Evolutionary conservation across 2,329 filamentous ascomycete genomes (phyloP).

Genomic region (Exophiala sp.): DNA sequence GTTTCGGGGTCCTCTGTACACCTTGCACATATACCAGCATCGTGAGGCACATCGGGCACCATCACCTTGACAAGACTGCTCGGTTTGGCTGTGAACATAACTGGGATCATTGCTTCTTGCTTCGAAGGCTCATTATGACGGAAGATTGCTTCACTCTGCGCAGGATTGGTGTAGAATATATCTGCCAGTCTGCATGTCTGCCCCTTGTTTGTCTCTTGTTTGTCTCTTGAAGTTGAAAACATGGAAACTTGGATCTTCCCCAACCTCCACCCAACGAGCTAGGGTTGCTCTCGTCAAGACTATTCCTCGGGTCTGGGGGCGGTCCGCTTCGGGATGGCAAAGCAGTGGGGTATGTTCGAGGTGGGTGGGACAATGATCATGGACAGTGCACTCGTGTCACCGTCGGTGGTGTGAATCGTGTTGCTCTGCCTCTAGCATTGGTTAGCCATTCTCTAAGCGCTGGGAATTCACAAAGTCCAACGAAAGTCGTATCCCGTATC

Average conservation of each 20-base stretch:
- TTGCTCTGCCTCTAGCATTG: not conserved
- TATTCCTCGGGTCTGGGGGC: slow-evolving; percentile 7
- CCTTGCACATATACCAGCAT: not conserved
- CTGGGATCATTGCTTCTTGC: not conserved
- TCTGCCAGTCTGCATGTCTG: not conserved
- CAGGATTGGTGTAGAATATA: not conserved
- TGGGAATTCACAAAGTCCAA: not conserved
- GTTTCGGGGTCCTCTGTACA: not conserved
- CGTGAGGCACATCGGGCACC: not conserved
- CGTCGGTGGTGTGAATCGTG: not conserved
- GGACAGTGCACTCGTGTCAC: not conserved
- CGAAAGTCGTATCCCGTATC: not conserved
- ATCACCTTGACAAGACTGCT: not conserved
- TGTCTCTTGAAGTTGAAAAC: not conserved
- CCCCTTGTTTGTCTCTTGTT: not conserved
- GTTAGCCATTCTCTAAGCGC: not conserved
- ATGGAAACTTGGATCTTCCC: not conserved
- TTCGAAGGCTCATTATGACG: not conserved
- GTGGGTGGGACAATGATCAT: not conserved
- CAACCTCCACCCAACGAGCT: not conserved
- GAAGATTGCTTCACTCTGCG: not conserved
- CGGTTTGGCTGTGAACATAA: not conserved
- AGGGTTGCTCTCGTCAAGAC: not conserved
- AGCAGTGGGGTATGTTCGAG: not conserved
- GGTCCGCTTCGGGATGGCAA: slow-evolving; percentile 4